Percentiles rank a stretch among this genome's conserved stretches.
Conservation (phyloP, 192 early-diverging fungal species). For the Linnemannia schmuckeri region DNA sequence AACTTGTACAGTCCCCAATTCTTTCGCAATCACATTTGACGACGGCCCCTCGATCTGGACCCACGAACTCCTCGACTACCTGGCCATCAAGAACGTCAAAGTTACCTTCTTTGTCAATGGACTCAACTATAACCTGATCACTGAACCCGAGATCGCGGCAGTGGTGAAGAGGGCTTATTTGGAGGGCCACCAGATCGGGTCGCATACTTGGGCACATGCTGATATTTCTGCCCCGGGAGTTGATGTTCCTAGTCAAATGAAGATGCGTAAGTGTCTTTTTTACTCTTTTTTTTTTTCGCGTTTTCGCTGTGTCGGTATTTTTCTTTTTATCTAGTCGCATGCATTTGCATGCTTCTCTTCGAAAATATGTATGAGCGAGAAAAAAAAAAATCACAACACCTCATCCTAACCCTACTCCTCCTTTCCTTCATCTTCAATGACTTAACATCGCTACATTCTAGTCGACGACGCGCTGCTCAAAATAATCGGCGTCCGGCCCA, state of each 20-base stretch:
- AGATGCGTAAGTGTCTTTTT: neutral
- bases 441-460: neutral
- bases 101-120: constrained; percentile 58
- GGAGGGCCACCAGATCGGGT: constrained; percentile 72
- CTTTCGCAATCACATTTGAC: constrained; percentile 75
- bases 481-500: constrained; percentile 63
- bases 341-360: too few species aligned
- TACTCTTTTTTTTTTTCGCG: neutral
- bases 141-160: constrained; percentile 50
- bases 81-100: constrained; percentile 35
- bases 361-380: too few species aligned
- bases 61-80: constrained; percentile 36
- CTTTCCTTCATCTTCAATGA: too few species aligned
- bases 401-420: too few species aligned
- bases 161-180: constrained; percentile 59
- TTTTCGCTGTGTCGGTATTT: neutral
- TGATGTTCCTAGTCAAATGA: constrained; percentile 38
- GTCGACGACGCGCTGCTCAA: constrained; percentile 33
- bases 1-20: constrained; percentile 53
- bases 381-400: too few species aligned
- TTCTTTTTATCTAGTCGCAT: too few species aligned
- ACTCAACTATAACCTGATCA: constrained; percentile 37
- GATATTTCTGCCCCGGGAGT: constrained; percentile 49
- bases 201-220: constrained; percentile 65
- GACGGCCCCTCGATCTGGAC: constrained; percentile 65